Percentiles rank a stretch among this genome's conserved stretches.
phyloP scores from a whole-genome alignment of 176 grass and related monocot species.

The Ananas comosus region DNA sequence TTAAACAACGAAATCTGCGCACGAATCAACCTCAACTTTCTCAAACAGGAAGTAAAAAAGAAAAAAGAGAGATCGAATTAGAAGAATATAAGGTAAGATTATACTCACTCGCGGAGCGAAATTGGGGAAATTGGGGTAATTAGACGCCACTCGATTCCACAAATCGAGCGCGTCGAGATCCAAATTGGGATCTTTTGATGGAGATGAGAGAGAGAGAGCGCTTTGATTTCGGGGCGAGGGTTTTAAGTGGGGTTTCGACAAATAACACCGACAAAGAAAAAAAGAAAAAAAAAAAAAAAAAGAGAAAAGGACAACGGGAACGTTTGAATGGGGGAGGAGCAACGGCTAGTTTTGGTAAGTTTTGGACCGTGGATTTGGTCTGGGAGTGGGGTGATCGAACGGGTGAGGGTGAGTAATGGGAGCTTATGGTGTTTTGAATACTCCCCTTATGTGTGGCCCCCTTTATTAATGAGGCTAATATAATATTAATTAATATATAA shows the following conservation, averaged over 20 bases:
- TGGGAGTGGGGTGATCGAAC: background rate
- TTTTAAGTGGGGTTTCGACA: background rate
- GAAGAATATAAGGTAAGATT: background rate
- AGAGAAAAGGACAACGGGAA: background rate
- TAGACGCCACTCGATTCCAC: background rate
- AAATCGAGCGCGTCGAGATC: background rate
- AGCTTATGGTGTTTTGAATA: background rate
- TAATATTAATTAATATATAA: too few relatives aligned
- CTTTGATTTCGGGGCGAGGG: background rate
- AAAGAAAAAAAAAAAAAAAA: background rate
- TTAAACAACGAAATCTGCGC: background rate
- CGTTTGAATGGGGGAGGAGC: background rate
- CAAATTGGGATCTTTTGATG: background rate
- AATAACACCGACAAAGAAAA: background rate
- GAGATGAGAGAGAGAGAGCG: background rate
- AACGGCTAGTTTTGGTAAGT: background rate
- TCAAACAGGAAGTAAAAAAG: background rate
- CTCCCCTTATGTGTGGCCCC: background rate
- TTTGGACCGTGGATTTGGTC: background rate
- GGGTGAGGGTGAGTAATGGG: background rate
- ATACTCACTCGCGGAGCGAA: background rate
- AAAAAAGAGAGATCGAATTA: background rate
- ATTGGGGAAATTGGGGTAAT: background rate
- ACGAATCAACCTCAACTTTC: background rate
- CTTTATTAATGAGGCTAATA: background rate